phyloP scores from a whole-genome alignment of 495 filamentous ascomycete species.

The Mycothermus thermophilus region DNA sequence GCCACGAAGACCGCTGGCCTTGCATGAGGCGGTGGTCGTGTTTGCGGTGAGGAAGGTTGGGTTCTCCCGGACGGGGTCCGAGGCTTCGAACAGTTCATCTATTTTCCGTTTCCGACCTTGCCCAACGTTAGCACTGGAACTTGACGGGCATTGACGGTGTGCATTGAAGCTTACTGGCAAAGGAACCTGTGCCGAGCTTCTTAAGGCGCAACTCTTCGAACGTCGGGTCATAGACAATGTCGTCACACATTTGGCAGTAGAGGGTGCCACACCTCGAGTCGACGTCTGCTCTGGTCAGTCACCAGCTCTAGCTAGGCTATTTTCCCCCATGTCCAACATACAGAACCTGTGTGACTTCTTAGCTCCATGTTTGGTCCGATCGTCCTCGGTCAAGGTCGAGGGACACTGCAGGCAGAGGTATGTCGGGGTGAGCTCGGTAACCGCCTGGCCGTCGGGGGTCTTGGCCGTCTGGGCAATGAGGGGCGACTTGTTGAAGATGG shows the following conservation, averaged over 20 bases:
- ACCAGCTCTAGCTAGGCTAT: conserved; percentile 1
- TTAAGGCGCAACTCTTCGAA: conserved; percentile 56
- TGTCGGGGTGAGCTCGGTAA: conserved; percentile 42
- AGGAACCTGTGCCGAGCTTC: conserved; percentile 41
- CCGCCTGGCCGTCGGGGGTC: conserved; percentile 25
- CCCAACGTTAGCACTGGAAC: not conserved
- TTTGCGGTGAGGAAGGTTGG: conserved; percentile 45
- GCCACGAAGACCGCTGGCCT: conserved; percentile 63
- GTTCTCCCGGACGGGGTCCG: conserved; percentile 41
- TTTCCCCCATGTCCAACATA: conserved; percentile 28
- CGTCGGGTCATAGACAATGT: conserved; percentile 77
- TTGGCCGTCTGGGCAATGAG: conserved; percentile 39
- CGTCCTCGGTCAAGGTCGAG: conserved; percentile 39
- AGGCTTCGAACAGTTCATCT: conserved; percentile 38
- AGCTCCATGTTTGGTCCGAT: conserved; percentile 41
- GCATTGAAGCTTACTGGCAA: too few species aligned
- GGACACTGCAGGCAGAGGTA: conserved; percentile 62
- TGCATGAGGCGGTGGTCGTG: conserved; percentile 49
- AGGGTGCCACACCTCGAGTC: conserved; percentile 65
- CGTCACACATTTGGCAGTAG: conserved; percentile 71
- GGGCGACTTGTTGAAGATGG: conserved; percentile 35
- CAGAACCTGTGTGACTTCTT: conserved; percentile 51
- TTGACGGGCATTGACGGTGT: too few species aligned
- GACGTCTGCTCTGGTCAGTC: conserved; percentile 43
- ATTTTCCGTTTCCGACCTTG: conserved; percentile 43